Conservation (phyloP, 768 basidiomycete species). For the Agaricus subrufescens region DNA sequence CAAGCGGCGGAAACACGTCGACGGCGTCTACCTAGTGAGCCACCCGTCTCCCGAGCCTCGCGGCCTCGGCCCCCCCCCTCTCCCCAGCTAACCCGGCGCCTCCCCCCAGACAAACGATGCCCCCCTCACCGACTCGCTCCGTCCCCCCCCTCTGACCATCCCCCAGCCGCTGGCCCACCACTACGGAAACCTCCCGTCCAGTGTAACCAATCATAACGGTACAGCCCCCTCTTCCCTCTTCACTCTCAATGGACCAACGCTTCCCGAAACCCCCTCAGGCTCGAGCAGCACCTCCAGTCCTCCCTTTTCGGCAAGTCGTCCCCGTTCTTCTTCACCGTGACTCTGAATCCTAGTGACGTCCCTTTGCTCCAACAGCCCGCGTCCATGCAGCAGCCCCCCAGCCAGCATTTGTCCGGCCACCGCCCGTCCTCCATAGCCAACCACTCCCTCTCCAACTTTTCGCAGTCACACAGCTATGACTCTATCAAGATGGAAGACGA, state of each 20-base stretch:
- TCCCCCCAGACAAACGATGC: conserved; percentile 38
- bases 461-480: conserved; percentile 10
- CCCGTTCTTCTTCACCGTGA: conserved; percentile 23
- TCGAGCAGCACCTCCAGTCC: conserved; percentile 73
- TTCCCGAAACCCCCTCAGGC: conserved; percentile 67
- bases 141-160: conserved; percentile 55
- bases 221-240: conserved; percentile 41
- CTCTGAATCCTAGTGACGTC: conserved; percentile 56
- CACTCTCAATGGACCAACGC: conserved; percentile 50
- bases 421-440: conserved; percentile 12
- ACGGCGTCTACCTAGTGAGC: conserved; percentile 52
- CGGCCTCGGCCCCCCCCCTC: not conserved
- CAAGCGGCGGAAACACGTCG: conserved; percentile 54
- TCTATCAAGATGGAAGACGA: conserved; percentile 12
- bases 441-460: conserved; percentile 6
- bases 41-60: no score
- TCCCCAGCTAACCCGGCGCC: not conserved
- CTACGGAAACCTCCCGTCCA: conserved; percentile 35
- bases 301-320: conserved; percentile 71
- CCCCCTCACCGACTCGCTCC: conserved; percentile 35
- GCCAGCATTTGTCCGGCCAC: conserved; percentile 13
- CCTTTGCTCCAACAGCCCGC: conserved; percentile 54
- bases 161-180: conserved; percentile 53
- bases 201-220: conserved; percentile 30
- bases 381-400: conserved; percentile 55